These are phyloP conservation scores for Leishmania martiniquensis DNA, from an alignment of 208 protist species.

Conservation along the genomic window DNA sequence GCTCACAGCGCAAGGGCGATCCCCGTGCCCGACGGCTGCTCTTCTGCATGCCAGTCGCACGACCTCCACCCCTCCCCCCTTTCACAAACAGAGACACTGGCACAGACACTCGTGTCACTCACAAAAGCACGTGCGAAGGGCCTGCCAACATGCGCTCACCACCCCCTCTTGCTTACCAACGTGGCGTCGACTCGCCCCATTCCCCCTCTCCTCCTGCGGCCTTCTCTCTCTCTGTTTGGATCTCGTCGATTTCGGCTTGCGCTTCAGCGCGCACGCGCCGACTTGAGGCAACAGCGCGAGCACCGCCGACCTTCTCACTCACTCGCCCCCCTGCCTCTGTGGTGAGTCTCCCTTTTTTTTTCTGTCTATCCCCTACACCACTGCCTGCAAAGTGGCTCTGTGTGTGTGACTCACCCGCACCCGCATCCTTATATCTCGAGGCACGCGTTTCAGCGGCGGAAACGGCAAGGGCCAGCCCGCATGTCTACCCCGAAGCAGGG, in stretches of 20 bases:
- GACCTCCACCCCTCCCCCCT: too few species aligned
- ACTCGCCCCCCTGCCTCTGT: background rate
- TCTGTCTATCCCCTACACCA: background rate
- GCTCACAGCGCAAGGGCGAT: background rate
- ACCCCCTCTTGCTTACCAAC: background rate
- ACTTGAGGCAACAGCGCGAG: background rate
- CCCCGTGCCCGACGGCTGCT: background rate
- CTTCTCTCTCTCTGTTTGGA: background rate
- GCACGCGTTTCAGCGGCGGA: background rate
- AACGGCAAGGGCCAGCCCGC: background rate
- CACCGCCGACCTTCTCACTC: background rate
- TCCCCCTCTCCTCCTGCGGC: background rate
- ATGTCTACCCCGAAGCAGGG: background rate
- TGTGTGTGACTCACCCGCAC: background rate
- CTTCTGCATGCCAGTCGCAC: too few species aligned
- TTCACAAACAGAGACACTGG: too few species aligned
- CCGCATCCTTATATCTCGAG: too few species aligned
- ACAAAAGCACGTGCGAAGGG: too few species aligned
- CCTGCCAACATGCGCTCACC: too few species aligned
- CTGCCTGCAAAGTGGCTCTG: background rate
- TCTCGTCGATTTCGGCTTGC: background rate
- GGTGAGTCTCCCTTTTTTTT: background rate
- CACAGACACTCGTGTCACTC: too few species aligned
- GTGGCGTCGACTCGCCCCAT: too few species aligned
- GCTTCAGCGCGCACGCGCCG: background rate